Percentiles rank a stretch among this genome's conserved stretches.
Evolutionary conservation across 805 yeast genomes (phyloP).

Genomic region (Teunomyces stri): DNA sequence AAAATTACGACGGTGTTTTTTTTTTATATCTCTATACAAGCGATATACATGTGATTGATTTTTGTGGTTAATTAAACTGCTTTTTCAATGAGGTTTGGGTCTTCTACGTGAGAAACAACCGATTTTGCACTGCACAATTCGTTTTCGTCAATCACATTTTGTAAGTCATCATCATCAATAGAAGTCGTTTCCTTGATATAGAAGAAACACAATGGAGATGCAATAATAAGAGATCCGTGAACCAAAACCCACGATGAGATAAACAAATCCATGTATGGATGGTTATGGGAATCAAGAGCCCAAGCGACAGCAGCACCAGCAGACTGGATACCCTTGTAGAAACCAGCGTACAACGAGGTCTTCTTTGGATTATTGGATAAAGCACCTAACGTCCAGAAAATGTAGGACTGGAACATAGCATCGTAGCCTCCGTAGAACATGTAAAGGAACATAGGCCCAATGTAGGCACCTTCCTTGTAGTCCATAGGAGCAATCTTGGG

Average conservation of each 20-base stretch:
- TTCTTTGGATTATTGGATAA: conserved; percentile 56
- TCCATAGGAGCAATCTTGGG: conserved; percentile 33
- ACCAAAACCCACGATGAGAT: conserved; percentile 48
- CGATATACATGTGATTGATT: too few relatives aligned
- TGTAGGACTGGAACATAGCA: conserved; percentile 57
- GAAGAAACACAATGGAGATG: conserved; percentile 45
- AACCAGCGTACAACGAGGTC: conserved; percentile 56
- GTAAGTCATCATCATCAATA: conserved; percentile 30
- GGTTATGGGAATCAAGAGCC: conserved; percentile 49
- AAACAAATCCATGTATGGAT: conserved; percentile 41
- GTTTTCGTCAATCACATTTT: conserved; percentile 17
- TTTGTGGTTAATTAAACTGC: neutral
- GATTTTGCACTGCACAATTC: conserved; percentile 28
- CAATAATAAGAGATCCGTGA: conserved; percentile 47
- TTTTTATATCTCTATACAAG: too few relatives aligned
- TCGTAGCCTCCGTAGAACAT: conserved; percentile 61
- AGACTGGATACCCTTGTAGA: conserved; percentile 62
- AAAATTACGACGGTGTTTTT: too few relatives aligned
- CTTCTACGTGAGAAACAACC: neutral
- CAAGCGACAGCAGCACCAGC: conserved; percentile 64
- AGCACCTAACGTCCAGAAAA: conserved; percentile 60
- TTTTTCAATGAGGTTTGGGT: neutral
- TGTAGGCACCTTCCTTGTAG: conserved; percentile 45
- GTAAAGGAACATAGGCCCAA: conserved; percentile 62
- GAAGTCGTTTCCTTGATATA: conserved; percentile 45